phyloP scores from a whole-genome alignment of 2,329 filamentous ascomycete species.

The Sphaerulina populicola region DNA sequence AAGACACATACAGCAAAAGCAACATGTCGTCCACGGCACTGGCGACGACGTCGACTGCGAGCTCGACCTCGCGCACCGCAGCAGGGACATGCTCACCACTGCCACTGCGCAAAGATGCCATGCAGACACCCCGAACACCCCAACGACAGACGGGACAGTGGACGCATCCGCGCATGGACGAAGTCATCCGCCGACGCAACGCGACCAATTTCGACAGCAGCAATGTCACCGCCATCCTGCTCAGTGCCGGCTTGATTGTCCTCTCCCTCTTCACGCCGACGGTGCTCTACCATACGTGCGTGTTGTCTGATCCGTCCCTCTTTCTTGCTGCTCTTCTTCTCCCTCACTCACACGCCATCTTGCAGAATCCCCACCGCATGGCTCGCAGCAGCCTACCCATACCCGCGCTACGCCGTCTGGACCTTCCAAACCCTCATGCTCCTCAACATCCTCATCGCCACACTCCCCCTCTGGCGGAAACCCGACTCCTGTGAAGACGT shows the following conservation, averaged over 20 bases:
- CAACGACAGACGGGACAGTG: constrained; percentile 55
- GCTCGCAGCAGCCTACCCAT: constrained; percentile 19
- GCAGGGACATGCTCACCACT: constrained; percentile 1
- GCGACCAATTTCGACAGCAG: constrained; percentile 68
- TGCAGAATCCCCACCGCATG: constrained; percentile 16
- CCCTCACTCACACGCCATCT: not conserved
- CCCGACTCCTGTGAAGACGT: constrained; percentile 80
- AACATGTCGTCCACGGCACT: constrained; percentile 26
- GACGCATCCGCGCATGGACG: constrained; percentile 79
- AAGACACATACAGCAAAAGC: not conserved
- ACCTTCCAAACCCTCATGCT: constrained; percentile 47
- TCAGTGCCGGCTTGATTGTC: constrained; percentile 55
- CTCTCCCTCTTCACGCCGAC: constrained; percentile 41
- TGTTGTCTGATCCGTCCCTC: not conserved
- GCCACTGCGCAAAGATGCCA: constrained; percentile 17
- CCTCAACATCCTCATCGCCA: constrained; percentile 59
- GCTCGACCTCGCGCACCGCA: constrained; percentile 7
- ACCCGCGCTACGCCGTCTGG: constrained; percentile 37
- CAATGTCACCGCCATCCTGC: constrained; percentile 61
- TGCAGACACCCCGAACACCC: constrained; percentile 23
- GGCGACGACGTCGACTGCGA: constrained; percentile 1
- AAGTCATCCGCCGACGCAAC: constrained; percentile 75
- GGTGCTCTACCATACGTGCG: constrained; percentile 30
- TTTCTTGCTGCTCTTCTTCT: not conserved
- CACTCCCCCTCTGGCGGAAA: constrained; percentile 62